Evolutionary conservation across 768 basidiomycete genomes (phyloP).

Genomic region (Boletellus ananas): DNA sequence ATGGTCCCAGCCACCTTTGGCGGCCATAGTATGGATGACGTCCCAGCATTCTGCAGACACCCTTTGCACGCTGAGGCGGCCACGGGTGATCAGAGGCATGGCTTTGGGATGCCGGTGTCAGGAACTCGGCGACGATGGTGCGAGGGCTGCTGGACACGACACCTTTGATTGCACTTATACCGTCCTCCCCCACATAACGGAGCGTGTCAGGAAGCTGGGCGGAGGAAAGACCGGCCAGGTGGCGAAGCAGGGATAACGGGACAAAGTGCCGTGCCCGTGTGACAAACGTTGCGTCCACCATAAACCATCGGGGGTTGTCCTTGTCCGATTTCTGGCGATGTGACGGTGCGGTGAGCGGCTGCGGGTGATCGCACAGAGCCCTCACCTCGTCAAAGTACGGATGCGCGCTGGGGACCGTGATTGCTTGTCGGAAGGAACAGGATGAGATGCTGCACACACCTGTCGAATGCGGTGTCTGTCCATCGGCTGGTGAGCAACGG

Average conservation of each 20-base stretch:
- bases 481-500: conserved; percentile 5
- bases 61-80: conserved; percentile 84
- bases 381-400: conserved; percentile 78
- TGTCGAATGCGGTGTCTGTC: conserved; percentile 87
- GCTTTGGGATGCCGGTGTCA: conserved; percentile 34
- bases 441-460: conserved; percentile 41
- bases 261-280: conserved; percentile 69
- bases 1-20: conserved; percentile 76
- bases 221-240: conserved; percentile 45
- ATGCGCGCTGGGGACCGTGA: conserved; percentile 45
- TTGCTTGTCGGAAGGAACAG: conserved; percentile 4
- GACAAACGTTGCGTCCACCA: conserved; percentile 77
- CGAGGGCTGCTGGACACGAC: conserved; percentile 11
- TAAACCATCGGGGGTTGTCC: conserved; percentile 83
- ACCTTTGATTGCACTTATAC: conserved; percentile 64
- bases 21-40: conserved; percentile 55
- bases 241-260: conserved; percentile 69
- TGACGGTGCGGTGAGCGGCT: neutral
- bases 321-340: conserved; percentile 67
- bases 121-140: neutral
- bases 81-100: conserved; percentile 78
- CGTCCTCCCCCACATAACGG: conserved; percentile 63
- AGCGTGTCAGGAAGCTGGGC: conserved; percentile 47
- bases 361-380: conserved; percentile 1
- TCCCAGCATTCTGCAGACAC: conserved; percentile 66